A percentile compares a stretch with the other conserved stretches of the same genome.
Evolutionary conservation across 129 eudicot species (phyloP).

Genomic region (Ambrosia artemisiifolia): DNA sequence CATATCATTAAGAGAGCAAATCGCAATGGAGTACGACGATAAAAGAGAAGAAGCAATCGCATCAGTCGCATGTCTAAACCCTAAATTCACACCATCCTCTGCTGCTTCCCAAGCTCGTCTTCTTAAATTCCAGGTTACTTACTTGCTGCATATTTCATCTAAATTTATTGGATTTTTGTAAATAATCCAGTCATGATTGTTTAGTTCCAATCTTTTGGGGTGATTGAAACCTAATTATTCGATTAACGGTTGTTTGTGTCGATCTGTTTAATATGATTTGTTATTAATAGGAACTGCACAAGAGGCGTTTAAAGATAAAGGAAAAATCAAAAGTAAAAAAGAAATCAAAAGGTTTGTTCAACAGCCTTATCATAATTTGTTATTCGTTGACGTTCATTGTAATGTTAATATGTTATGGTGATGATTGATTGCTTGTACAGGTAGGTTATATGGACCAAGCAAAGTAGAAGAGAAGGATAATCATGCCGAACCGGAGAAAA

Average conservation of each 20-base stretch:
- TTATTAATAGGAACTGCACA: constrained; percentile 64
- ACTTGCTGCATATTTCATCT: no score
- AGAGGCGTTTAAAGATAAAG: constrained; percentile 73
- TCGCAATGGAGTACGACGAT: constrained; percentile 41
- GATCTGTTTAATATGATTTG: constrained; percentile 4
- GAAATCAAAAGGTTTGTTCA: constrained; percentile 51
- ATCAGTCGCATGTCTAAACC: constrained; percentile 31
- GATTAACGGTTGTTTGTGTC: no score
- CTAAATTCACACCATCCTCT: constrained; percentile 39
- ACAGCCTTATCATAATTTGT: not conserved
- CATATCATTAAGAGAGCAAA: no score
- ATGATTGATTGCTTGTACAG: constrained; percentile 23
- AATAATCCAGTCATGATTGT: no score
- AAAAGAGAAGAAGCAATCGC: constrained; percentile 60
- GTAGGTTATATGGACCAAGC: constrained; percentile 21
- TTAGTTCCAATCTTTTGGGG: no score
- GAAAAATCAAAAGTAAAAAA: constrained; percentile 48
- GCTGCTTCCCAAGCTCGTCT: constrained; percentile 40
- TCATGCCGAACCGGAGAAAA: constrained; percentile 26
- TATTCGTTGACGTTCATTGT: not conserved
- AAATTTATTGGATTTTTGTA: no score
- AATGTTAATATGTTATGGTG: not conserved
- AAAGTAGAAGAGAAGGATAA: constrained; percentile 28
- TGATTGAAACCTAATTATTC: no score
- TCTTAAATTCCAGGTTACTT: constrained; percentile 50